Conservation (phyloP, 148 eudicot species). For the Vaccinium darrowii region DNA sequence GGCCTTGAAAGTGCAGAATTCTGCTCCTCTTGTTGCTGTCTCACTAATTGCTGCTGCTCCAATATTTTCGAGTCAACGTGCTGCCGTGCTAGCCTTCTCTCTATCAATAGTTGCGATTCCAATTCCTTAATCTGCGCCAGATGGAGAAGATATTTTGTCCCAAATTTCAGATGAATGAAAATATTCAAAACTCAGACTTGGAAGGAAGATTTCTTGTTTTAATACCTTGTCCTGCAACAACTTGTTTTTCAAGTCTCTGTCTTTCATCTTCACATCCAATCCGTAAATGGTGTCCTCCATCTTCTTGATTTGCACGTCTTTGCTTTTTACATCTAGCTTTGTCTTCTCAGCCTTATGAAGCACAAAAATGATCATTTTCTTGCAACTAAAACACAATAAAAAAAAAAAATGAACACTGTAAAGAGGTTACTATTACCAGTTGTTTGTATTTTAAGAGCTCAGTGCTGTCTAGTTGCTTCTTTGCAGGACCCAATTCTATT, state of each 20-base stretch:
- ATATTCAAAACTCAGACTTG: background rate
- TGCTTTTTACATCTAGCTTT: constrained; percentile 71
- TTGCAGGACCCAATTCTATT: constrained; percentile 96
- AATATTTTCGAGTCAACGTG: constrained; percentile 79
- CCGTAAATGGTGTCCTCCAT: constrained; percentile 73
- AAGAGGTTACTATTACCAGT: constrained; percentile 42
- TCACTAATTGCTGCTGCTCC: constrained; percentile 52
- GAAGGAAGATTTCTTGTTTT: background rate
- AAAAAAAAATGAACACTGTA: background rate
- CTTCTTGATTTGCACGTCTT: constrained; percentile 75
- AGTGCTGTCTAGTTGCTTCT: constrained; percentile 76
- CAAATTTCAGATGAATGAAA: background rate
- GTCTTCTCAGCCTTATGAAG: constrained; percentile 65
- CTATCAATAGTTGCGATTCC: constrained; percentile 81
- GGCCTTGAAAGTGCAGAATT: constrained; percentile 42
- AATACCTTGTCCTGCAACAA: constrained; percentile 84
- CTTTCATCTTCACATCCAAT: constrained; percentile 77
- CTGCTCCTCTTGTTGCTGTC: constrained; percentile 52
- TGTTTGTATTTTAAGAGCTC: constrained; percentile 81
- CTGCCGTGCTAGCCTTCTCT: constrained; percentile 87
- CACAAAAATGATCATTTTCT: background rate
- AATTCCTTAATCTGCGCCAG: constrained; percentile 80
- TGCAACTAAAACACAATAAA: background rate
- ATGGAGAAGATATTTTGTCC: background rate
- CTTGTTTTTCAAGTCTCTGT: constrained; percentile 75